Percentiles rank a stretch among this genome's conserved stretches.
Evolutionary conservation across 257 asterid genomes (phyloP).

Genomic region (Solanum sparsipilum): DNA sequence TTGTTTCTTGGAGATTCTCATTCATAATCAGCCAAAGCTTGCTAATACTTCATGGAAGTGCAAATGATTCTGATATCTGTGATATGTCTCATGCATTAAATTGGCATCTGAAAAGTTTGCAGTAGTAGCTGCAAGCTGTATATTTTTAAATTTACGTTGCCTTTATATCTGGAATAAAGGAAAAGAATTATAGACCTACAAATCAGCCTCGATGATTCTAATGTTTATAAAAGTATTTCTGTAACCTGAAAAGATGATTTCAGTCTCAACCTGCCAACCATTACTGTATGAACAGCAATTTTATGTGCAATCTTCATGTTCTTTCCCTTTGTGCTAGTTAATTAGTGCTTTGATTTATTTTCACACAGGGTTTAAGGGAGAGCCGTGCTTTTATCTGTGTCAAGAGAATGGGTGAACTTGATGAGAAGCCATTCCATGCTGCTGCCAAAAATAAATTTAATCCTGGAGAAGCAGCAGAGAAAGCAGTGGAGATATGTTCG

Average conservation of each 20-base stretch:
- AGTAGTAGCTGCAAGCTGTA: neutral
- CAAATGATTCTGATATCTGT: neutral
- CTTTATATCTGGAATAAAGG: neutral
- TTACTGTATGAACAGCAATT: neutral
- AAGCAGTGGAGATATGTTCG: conserved; percentile 6
- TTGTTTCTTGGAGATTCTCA: neutral
- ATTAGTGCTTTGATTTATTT: neutral
- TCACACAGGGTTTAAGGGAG: conserved; percentile 4
- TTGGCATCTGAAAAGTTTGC: neutral
- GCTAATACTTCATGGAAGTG: neutral
- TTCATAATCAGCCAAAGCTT: neutral
- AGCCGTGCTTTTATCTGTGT: neutral
- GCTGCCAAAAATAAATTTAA: neutral
- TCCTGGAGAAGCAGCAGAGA: neutral
- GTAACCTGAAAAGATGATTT: neutral
- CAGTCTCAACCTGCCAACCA: neutral
- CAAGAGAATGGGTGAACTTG: conserved; percentile 22
- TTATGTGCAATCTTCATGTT: neutral
- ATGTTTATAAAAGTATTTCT: neutral
- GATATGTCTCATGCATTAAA: neutral
- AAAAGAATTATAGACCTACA: neutral
- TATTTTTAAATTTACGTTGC: neutral
- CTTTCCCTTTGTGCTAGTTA: neutral
- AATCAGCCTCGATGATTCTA: neutral
- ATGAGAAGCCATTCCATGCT: conserved; percentile 1